Conservation (phyloP, 371 early-diverging fungal species). For the Lichtheimia hyalospora region DNA sequence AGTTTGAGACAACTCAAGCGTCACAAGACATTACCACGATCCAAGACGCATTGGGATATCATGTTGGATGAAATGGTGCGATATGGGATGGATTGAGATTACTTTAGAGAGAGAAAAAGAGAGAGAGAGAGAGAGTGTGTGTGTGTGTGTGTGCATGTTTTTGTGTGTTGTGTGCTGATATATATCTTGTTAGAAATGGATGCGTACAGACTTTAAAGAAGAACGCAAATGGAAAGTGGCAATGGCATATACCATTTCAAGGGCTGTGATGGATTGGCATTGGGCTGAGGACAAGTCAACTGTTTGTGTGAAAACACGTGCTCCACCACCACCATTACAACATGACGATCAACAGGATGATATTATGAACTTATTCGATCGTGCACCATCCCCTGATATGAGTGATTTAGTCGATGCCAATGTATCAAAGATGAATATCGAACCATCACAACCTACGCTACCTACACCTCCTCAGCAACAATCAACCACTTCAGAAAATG, state of each 20-base stretch:
- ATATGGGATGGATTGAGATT: no score
- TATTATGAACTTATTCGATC: not conserved
- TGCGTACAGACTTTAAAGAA: constrained; percentile 82
- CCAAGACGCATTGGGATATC: constrained; percentile 87
- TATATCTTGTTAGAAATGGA: constrained; percentile 63
- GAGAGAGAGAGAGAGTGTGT: no score
- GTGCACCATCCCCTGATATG: not conserved
- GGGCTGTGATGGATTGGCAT: constrained; percentile 87
- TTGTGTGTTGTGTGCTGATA: no score
- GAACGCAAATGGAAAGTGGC: constrained; percentile 87
- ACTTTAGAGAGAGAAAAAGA: no score
- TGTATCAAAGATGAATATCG: not conserved
- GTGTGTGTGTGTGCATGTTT: no score
- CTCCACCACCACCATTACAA: not conserved
- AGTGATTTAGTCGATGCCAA: no score
- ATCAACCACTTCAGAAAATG: not conserved
- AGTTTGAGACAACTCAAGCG: constrained; percentile 78
- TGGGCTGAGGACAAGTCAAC: constrained; percentile 65
- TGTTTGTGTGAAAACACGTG: constrained; percentile 63
- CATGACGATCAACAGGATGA: not conserved
- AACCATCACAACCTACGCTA: constrained; percentile 6
- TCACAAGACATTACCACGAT: constrained; percentile 67
- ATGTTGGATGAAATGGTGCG: constrained; percentile 84
- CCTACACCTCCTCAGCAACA: constrained; percentile 24
- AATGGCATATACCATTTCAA: constrained; percentile 66